Evolutionary conservation across 1,284 basidiomycete genomes (phyloP), one percentile per base, ranked within the genome.

Genomic region (Taiwanofungus camphoratus): DNA sequence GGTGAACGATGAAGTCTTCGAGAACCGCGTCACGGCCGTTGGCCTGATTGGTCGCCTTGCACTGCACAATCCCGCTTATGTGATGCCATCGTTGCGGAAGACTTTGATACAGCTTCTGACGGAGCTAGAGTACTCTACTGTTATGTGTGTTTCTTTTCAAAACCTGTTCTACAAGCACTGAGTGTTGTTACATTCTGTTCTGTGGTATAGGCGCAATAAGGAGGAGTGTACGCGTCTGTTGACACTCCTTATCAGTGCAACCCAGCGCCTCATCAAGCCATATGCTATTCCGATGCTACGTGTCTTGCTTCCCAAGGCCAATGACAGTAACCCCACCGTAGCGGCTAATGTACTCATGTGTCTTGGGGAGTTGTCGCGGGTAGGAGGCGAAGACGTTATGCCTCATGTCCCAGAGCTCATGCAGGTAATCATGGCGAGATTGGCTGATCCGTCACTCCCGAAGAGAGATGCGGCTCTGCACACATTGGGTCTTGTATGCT

Each of bases 41-140:
- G 71, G 73, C 20, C 78, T 99, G 52, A 97, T 99, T 52, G 96
- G 96, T 2, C 84, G 96, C 21, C 77, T 99, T 20, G 92, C 95
- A 2, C 82, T 86, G 57, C 90, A 97, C 67, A 99, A 99, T 58
- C 96, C 96, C 0, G 96, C 96, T 27, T 97, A 98, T 67, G 94
- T 99, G 24, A 98, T 99, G 89, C 95, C 96, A 3, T 95, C 92
- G 5, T 69, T 99, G 29, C 79, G 96, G 41, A 99, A 99, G 65
- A 88, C 94, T 2, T 73, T 99, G 44, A 97, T 99, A 48, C 95
- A 99, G 62, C 78, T 99, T 6, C 73, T 99, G 42, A 99, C 96
- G 0, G 96, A 99, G 66, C 71, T 99, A 36, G 95, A 99, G 66
- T 99, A 98, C 61, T 92, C 95, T 3, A 94, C 88, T 3, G 85